Conservation (phyloP, 345 rosid species). For the Euphorbia peplus region DNA sequence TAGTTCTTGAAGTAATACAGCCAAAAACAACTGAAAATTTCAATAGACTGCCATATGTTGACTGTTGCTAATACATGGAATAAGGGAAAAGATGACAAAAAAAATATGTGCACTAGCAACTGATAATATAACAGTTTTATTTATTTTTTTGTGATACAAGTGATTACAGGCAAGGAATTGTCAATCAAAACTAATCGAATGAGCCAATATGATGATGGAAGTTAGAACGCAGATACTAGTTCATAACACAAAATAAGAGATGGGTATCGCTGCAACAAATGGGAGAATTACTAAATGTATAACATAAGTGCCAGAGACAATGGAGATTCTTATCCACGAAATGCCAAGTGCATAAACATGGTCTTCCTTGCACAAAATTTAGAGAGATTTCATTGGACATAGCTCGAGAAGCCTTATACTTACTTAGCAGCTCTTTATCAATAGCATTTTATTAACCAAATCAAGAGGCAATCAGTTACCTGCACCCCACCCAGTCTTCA, state of each 20-base stretch:
- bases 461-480: constrained; percentile 36
- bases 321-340: neutral
- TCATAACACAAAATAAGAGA: neutral
- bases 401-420: neutral
- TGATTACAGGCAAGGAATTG: neutral
- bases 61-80: neutral
- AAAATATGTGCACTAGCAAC: neutral
- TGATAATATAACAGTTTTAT: neutral
- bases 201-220: neutral
- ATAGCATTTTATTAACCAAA: neutral
- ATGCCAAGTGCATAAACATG: neutral
- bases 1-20: neutral
- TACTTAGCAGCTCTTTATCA: neutral
- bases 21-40: neutral
- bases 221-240: neutral
- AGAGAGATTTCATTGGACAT: neutral
- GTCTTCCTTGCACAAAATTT: neutral
- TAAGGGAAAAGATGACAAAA: neutral
- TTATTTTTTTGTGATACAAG: neutral
- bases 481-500: constrained; percentile 89
- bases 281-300: neutral
- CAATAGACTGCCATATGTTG: neutral
- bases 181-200: neutral
- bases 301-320: neutral
- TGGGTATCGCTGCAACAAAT: neutral